Conservation (phyloP, 345 rosid species). For the Rubroshorea leprosula region DNA sequence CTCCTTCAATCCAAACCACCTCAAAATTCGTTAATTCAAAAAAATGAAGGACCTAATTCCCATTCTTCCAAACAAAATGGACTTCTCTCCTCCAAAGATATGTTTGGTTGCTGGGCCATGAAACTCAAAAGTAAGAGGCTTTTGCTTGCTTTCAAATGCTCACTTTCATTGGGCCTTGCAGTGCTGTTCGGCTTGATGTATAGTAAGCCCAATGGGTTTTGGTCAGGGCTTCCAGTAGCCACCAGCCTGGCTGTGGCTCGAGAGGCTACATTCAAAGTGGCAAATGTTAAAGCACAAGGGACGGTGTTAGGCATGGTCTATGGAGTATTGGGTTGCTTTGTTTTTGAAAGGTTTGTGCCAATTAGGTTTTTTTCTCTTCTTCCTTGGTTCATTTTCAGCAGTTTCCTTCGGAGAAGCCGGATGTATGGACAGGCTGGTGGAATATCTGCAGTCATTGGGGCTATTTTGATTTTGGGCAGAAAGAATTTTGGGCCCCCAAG, state of each 20-base stretch:
- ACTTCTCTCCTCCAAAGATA: conserved; percentile 10
- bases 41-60: conserved; percentile 17
- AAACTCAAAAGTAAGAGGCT: conserved; percentile 29
- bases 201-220: conserved; percentile 62
- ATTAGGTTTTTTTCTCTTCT: conserved; percentile 68
- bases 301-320: conserved; percentile 86
- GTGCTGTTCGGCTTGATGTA: conserved; percentile 58
- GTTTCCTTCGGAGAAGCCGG: conserved; percentile 56
- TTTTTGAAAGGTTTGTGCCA: conserved; percentile 57
- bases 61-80: conserved; percentile 13
- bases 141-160: conserved; percentile 56
- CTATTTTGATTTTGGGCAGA: conserved; percentile 69
- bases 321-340: conserved; percentile 77
- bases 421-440: conserved; percentile 94
- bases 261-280: conserved; percentile 72
- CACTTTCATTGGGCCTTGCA: conserved; percentile 65
- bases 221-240: conserved; percentile 85
- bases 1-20: conserved; percentile 40
- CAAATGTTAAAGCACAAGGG: conserved; percentile 86
- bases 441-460: conserved; percentile 74
- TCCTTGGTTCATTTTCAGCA: conserved; percentile 79
- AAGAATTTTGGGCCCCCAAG: conserved; percentile 68
- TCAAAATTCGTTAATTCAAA: conserved; percentile 21
- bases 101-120: conserved; percentile 15
- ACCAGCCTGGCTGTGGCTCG: conserved; percentile 55